A percentile compares a stretch with the other conserved stretches of the same genome.
These are phyloP conservation scores for Panaeolus cyanescens DNA, from an alignment of 768 basidiomycete species.

Conservation along the genomic window DNA sequence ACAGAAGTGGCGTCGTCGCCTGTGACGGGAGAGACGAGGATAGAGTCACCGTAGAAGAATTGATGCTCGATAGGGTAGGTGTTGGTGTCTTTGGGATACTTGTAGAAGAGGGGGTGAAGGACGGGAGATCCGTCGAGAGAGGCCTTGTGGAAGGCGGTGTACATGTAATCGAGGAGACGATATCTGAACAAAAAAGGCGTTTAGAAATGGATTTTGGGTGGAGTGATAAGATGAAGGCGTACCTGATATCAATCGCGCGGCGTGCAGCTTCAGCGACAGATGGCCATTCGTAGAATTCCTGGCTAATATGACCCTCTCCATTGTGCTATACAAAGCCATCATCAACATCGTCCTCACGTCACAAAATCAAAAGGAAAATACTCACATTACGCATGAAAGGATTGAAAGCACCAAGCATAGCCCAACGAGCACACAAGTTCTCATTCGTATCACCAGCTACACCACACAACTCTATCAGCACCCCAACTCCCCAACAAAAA, in stretches of 20 bases:
- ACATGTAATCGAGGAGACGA: constrained; percentile 70
- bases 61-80: constrained; percentile 67
- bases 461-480: background rate
- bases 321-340: constrained; percentile 59
- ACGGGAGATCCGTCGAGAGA: constrained; percentile 62
- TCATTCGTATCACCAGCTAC: constrained; percentile 66
- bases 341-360: background rate
- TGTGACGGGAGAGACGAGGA: constrained; percentile 72
- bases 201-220: too few relatives aligned
- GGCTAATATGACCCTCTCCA: constrained; percentile 47
- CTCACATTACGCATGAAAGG: constrained; percentile 80
- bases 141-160: constrained; percentile 68
- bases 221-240: too few relatives aligned
- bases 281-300: constrained; percentile 73
- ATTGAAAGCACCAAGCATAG: constrained; percentile 74
- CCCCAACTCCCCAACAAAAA: background rate
- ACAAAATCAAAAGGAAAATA: background rate
- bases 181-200: too few relatives aligned
- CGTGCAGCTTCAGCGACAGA: constrained; percentile 57
- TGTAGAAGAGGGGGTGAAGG: constrained; percentile 65
- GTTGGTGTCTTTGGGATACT: constrained; percentile 61
- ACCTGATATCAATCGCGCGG: constrained; percentile 64
- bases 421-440: constrained; percentile 75
- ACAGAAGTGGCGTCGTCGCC: constrained; percentile 61
- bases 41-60: constrained; percentile 67